Base-by-base conservation (phyloP, 2,329 filamentous ascomycete species). In the Trichoderma sp. region DNA sequence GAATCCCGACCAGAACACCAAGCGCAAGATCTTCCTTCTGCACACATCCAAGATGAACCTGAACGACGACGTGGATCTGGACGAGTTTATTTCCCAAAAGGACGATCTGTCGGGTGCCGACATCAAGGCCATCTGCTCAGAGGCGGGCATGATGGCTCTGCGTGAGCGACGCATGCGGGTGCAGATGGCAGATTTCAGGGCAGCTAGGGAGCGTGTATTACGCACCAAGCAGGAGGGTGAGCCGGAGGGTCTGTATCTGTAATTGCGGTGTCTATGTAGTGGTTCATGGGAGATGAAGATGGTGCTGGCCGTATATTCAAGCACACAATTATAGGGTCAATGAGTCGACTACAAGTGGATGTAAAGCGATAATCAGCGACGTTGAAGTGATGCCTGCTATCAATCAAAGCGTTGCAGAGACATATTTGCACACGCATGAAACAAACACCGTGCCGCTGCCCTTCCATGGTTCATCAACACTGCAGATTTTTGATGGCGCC, bases 41-140 rank as follows among this genome's bases (percentile, higher is more conserved):
- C 95, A 99, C 80, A 99, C 95, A 3, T 96, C 91, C 76, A 99
- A 99, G 86, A 99, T 99, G 95, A 97, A 88, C 60, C 84, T 99
- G 47, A 92, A 92, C 72, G 90, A 94, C 67, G 96, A 99, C 71
- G 95, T 99, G n/a, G 96, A 99, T 68, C 83, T 99, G 52, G 95
- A 99, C 72, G 95, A 99, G 79, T 98, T 99, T 75, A 97, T 99
- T 76, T 93, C 88, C 69, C 94, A 98, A 78, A 99, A 99, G 85
- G 95, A 99, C 73, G 96, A 99, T 73, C 84, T 99, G 7, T 96
- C 91, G 5, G 95, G 95, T 78, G 95, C 95, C 43, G 95, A 99
- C 79, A 98, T 99, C 84, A 96, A 98, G 80, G 95, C 95, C 55
- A 99, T 99, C 73, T 99, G 95, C 81, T 97, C 93, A 34, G 95